Base-by-base conservation (phyloP, 768 basidiomycete species). In the Phaeotremella skinneri region DNA sequence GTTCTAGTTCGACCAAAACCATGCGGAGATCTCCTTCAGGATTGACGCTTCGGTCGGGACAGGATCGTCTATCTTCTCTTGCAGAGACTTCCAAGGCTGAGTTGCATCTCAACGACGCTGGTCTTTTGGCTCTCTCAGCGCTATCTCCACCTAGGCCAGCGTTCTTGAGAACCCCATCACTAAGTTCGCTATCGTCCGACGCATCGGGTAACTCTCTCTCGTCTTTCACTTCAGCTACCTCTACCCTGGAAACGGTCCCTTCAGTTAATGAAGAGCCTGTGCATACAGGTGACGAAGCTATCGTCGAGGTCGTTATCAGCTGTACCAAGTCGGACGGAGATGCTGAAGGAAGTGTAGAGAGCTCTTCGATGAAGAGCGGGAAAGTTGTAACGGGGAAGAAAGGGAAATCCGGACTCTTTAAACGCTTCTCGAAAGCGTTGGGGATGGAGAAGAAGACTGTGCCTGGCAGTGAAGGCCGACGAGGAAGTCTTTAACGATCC, bases 321-420 rank as follows among this genome's bases (percentile, higher is more conserved):
- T 70, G 68, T 59, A 70, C 68, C 2, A 67, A 62, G 47, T 63
- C 61, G 7, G 68, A 70, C 41, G 68, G 62, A 3, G 68, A 70
- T 61, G 65, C 66, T 17, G 68, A 69, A 23, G 64, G 64, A 2
- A 62, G 59, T 14, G 57, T 58, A 1, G 66, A 68, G 31, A 56
- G 45, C 25, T 54, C 48, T 4, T 59, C 56, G 13, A 50, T 61
- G 37, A 61, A 64, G 49, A 31, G 32, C n/a, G 62, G 58, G 16
- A 32, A 52, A 20, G 56, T 11, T 2, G n/a, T 21, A 13, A 37
- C 47, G 1, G 57, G 55, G 32, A 43, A 34, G 11, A 58, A 56
- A 49, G 63, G 56, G 54, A 63, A 59, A 34, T 62, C 62, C 20
- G 68, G 68, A 1, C 31, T 70, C 59, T 70, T 70, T 59, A 70